Evolutionary conservation across 1,139 yeast genomes (phyloP), one percentile per base, ranked within the genome.

Genomic region (Protomyces inouyei): DNA sequence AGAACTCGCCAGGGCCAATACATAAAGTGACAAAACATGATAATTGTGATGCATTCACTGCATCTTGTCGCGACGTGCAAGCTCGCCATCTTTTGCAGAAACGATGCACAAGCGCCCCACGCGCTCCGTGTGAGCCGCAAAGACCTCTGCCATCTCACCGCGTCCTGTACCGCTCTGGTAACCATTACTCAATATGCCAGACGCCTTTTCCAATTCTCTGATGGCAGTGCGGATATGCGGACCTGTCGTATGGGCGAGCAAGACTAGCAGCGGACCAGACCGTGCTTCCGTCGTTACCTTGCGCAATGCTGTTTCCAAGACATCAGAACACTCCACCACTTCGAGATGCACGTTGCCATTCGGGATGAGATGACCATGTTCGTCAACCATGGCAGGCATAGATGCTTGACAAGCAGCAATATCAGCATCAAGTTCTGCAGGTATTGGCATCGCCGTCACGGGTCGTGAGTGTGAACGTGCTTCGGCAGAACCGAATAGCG

Each of bases 101-200:
- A 57, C 61, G 25, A 57, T 51, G 25, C 52, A 37, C 23, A 57
- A 12, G 3, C 53, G 55, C 2, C 61, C 61, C n/a, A 43, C 38
- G 16, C 55, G 48, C 21, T 48, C 46, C 28, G 52, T 57, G 32
- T 36, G 14, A 25, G 61, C 55, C 2, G 56, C 61, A 51, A 57
- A 57, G 28, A 57, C 51, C 46, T 57, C 61, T 32, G 52, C 55
- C 16, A 57, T 18, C 23, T 36, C 55, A 18, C 61, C 61, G 3
- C 61, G 55, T 5, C 45, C 55, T 12, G 40, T 45, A 21, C 45
- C 18, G 23, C 32, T 10, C 8, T 12, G 16, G 12, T 25, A 25
- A 16, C 25, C 36, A 23, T 35, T 38, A 4, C 55, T 52, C 23
- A 25, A 18, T 3, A 36, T 9, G 3, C 37, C 25, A 37, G 38